Conservation (phyloP, 2,329 filamentous ascomycete species). For the Clarireedia paspali region DNA sequence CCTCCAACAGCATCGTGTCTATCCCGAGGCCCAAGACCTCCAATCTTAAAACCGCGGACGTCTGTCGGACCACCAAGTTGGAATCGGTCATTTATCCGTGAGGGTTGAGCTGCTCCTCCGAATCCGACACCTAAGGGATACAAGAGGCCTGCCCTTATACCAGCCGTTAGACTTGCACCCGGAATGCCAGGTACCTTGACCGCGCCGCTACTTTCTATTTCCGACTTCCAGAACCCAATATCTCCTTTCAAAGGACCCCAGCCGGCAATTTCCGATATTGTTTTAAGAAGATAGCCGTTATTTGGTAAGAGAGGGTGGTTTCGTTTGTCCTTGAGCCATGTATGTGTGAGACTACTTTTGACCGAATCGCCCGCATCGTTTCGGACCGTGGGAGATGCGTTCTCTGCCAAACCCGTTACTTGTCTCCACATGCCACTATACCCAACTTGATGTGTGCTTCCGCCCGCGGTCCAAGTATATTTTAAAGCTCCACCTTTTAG, state of each 20-base stretch:
- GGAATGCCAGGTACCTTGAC: constrained; percentile 60
- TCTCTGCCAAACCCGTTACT: constrained; percentile 67
- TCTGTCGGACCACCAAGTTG: constrained; percentile 90
- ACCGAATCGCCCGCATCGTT: constrained; percentile 83
- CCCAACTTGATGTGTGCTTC: constrained; percentile 65
- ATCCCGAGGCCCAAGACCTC: constrained; percentile 82
- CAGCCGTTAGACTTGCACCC: constrained; percentile 67
- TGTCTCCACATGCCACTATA: constrained; percentile 85
- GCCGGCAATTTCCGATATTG: constrained; percentile 77
- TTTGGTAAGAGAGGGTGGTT: constrained; percentile 82
- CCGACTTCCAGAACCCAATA: constrained; percentile 89
- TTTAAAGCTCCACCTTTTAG: constrained; percentile 71
- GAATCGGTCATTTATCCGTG: constrained; percentile 89
- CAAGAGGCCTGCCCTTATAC: constrained; percentile 73
- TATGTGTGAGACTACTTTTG: constrained; percentile 80
- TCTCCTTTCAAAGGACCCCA: constrained; percentile 78
- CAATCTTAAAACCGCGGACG: constrained; percentile 86
- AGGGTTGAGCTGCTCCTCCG: constrained; percentile 48
- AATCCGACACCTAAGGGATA: constrained; percentile 69
- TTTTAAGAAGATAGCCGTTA: constrained; percentile 72
- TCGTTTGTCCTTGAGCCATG: constrained; percentile 70
- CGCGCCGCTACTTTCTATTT: constrained; percentile 73
- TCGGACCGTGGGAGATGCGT: constrained; percentile 74
- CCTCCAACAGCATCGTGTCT: constrained; percentile 81
- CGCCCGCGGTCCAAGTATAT: constrained; percentile 61